phyloP scores from a whole-genome alignment of 2,329 filamentous ascomycete genomes.

The Biscogniauxia sp. region DNA sequence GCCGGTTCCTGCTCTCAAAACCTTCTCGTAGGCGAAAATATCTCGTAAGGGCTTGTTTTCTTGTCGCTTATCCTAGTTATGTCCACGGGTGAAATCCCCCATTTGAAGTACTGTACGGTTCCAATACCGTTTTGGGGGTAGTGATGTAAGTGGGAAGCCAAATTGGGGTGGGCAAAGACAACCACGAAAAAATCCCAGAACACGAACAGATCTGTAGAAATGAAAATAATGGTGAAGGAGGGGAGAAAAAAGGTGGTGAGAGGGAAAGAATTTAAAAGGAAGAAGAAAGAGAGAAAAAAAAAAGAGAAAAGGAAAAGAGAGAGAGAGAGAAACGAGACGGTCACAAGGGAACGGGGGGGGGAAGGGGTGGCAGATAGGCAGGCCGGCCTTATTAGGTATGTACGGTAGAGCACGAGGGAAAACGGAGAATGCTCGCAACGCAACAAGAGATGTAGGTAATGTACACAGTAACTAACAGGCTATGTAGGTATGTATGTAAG shows the following conservation, averaged over 20 bases:
- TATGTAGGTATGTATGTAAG: no score
- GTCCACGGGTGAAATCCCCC: neutral
- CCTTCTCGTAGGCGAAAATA: neutral
- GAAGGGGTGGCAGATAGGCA: slow-evolving; percentile 33
- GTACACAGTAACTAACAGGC: neutral
- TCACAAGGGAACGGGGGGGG: slow-evolving; percentile 29
- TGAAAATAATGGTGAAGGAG: slow-evolving; percentile 9
- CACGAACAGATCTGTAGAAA: slow-evolving; percentile 1
- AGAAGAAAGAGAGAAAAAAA: slow-evolving; percentile 13
- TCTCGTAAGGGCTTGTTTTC: neutral
- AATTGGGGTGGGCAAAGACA: slow-evolving; percentile 12
- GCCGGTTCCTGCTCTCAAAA: slow-evolving; percentile 1
- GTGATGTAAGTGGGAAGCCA: slow-evolving; percentile 16
- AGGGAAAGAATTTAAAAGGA: slow-evolving; percentile 12
- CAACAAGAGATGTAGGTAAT: neutral
- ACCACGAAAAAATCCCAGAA: slow-evolving; percentile 5
- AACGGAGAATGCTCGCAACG: neutral
- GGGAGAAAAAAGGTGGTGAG: slow-evolving; percentile 1
- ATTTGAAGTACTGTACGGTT: slow-evolving; percentile 11
- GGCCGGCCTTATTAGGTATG: slow-evolving; percentile 25
- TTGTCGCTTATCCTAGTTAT: slow-evolving; percentile 1
- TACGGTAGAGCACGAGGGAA: slow-evolving; percentile 25
- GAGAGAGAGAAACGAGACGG: slow-evolving; percentile 21
- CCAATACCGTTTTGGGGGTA: slow-evolving; percentile 25
- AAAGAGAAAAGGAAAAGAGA: slow-evolving; percentile 13